These are phyloP conservation scores for Juglanconis juglandina DNA, from an alignment of 2,329 filamentous ascomycete species.

Conservation along the genomic window DNA sequence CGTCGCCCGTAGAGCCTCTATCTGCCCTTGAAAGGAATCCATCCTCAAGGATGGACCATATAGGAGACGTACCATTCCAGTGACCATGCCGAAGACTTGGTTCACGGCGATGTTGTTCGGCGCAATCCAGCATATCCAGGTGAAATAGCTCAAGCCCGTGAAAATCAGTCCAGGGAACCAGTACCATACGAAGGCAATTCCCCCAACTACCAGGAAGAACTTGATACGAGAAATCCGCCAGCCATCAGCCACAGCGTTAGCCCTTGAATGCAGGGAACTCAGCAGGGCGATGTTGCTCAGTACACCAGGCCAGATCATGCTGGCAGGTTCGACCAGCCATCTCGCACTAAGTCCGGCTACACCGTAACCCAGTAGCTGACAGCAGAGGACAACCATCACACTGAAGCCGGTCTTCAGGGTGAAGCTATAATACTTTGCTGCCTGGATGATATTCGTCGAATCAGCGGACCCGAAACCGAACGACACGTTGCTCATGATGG, in stretches of 20 bases:
- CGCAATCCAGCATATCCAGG: constrained; percentile 60
- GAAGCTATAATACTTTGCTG: constrained; percentile 39
- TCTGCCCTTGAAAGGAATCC: too few relatives aligned
- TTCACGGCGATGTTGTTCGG: constrained; percentile 61
- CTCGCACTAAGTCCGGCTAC: constrained; percentile 34
- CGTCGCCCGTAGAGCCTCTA: too few relatives aligned
- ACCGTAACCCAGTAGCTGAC: constrained; percentile 37
- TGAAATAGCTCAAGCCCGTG: constrained; percentile 59
- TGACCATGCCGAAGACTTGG: constrained; percentile 61
- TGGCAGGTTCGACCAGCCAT: constrained; percentile 36
- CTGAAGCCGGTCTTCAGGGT: constrained; percentile 35
- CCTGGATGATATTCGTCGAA: constrained; percentile 43
- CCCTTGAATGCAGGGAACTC: constrained; percentile 34
- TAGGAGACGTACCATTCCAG: constrained; percentile 41
- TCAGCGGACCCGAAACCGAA: constrained; percentile 44
- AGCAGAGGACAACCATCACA: constrained; percentile 34
- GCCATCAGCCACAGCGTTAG: constrained; percentile 33
- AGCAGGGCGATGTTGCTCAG: constrained; percentile 36
- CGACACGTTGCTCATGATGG: constrained; percentile 47
- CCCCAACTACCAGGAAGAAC: constrained; percentile 34
- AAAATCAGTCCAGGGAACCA: constrained; percentile 63
- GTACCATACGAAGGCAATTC: constrained; percentile 52
- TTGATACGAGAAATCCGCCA: constrained; percentile 36
- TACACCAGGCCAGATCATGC: constrained; percentile 36
- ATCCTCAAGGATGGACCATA: not conserved